Evolutionary conservation across 1,284 basidiomycete genomes (phyloP), one percentile per base, ranked within the genome.

Genomic region (Rhodofomes roseus): DNA sequence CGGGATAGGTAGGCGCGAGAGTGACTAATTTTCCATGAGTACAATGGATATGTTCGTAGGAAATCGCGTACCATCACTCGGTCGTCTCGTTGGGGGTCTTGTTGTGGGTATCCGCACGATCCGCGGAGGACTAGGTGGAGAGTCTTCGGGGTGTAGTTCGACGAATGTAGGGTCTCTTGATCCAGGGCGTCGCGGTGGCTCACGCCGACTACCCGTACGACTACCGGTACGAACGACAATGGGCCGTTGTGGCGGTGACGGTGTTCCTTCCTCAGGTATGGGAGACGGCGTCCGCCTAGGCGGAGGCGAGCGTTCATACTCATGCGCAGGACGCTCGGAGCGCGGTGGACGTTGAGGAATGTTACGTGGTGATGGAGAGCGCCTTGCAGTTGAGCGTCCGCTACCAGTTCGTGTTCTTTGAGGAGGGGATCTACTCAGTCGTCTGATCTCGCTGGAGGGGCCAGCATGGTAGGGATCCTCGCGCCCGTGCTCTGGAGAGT

Each of bases 101-200:
- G 22, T 14, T n/a, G 55, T 41, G 12, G 37, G 54, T 29, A 60
- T 40, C 16, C 51, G 60, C 9, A 61, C 55, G 3, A 63, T 31
- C 14, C 43, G 50, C 2, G 60, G 57, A 46, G n/a, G 34, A 37
- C 20, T 18, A 16, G 53, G 20, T 36, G 31, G 25, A 60, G 29
- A 5, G 16, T 43, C 34, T 55, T 27, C 40, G n/a, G 22, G 7
- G 25, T 55, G 7, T 14, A 57, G 20, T 4, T 57, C 44, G 20
- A 64, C 31, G 25, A 60, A 51, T 2, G 63, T 64, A 9, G 63
- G 63, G 31, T 37, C 53, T 34, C 46, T 29, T 29, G 34, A 56
- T 18, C n/a, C 43, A 5, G 22, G 25, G 23, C 43, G 43, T 23
- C 6, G 40, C 14, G 16, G 16, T 39, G 12, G 37, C 14, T 39